These are phyloP conservation scores for Oidium heveae DNA, from an alignment of 2,329 filamentous ascomycete species.

Conservation along the genomic window DNA sequence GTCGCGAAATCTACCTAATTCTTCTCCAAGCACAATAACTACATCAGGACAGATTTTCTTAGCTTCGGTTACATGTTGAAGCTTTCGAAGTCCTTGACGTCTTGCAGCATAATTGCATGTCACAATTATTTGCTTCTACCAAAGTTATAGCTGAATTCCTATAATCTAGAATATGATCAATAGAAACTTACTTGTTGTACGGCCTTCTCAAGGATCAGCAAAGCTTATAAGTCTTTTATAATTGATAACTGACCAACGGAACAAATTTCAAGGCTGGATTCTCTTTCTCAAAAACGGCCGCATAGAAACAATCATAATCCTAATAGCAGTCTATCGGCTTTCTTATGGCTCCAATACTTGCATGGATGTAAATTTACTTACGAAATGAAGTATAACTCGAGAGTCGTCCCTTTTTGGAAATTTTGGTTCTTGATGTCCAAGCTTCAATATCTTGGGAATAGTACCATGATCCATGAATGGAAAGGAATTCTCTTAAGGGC, in stretches of 20 bases:
- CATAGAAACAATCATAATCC: slow-evolving; percentile 87
- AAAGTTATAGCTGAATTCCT: slow-evolving; percentile 23
- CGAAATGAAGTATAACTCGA: slow-evolving; percentile 30
- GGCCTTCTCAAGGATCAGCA: slow-evolving; percentile 9
- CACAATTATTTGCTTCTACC: slow-evolving; percentile 36
- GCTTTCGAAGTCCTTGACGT: slow-evolving; percentile 45
- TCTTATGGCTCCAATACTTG: too few relatives aligned
- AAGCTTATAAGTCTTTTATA: background rate
- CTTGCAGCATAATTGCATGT: slow-evolving; percentile 90
- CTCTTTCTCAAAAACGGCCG: slow-evolving; percentile 59
- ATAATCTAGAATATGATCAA: background rate
- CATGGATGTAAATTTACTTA: slow-evolving; percentile 14
- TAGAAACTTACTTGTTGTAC: slow-evolving; percentile 12
- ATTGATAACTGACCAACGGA: slow-evolving; percentile 34
- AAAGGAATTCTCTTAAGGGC: too few relatives aligned
- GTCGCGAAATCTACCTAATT: slow-evolving; percentile 63
- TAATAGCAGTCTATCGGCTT: slow-evolving; percentile 12
- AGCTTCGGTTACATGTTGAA: slow-evolving; percentile 67
- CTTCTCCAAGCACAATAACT: slow-evolving; percentile 67
- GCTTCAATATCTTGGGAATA: too few relatives aligned
- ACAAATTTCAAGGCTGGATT: slow-evolving; percentile 45
- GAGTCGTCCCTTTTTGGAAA: slow-evolving; percentile 3
- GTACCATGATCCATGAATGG: too few relatives aligned
- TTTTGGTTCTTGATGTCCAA: slow-evolving; percentile 1
- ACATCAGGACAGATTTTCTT: slow-evolving; percentile 59